Evolutionary conservation across 495 filamentous ascomycete species (phyloP), one percentile per base, ranked within the genome.

Genomic region (Podospora pseudoanserina): DNA sequence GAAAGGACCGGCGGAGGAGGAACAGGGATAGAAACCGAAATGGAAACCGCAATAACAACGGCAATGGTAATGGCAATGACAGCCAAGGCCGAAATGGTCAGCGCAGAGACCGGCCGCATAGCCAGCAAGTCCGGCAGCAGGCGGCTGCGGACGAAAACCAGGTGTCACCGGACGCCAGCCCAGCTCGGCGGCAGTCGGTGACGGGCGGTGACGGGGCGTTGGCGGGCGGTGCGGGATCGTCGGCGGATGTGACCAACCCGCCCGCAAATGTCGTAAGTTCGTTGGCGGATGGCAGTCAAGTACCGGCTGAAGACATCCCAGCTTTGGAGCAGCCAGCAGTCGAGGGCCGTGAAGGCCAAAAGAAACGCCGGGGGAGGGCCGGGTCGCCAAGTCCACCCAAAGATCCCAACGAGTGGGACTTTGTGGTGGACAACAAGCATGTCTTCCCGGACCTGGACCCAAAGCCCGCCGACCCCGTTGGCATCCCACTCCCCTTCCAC

Each of bases 381-480:
- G 70, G 26, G 65, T 71, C 30, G 65, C 9, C 39, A 49, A 49
- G 39, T 13, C 39, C 39, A 13, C 39, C 39, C 13, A 49, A 49
- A 49, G 39, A 49, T 49, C 39, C 39, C 39, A 49, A 49, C 4
- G 78, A 79, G 34, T 77, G 74, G 66, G 67, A 78, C 39, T 70
- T 77, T 20, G 72, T 76, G 30, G 80, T 80, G 75, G 82, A 83
- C 28, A 69, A 78, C 34, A 71, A 76, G 44, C 74, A 70, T 18
- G 78, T 81, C 15, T 85, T 85, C 61, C 72, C 71, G 0, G 73
- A 78, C 30, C 63, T 54, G 49, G 66, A 76, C 65, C 67, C 65
- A n/a, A 78, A 78, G 64, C 74, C 74, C 9, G 80, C 76, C 44
- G 80, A 83, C 63, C 79, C 80, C 3, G 82, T 82, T 66, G 74